These are phyloP conservation scores for Fraxinus angustifolia DNA, from an alignment of 305 asterid species.

Conservation along the genomic window DNA sequence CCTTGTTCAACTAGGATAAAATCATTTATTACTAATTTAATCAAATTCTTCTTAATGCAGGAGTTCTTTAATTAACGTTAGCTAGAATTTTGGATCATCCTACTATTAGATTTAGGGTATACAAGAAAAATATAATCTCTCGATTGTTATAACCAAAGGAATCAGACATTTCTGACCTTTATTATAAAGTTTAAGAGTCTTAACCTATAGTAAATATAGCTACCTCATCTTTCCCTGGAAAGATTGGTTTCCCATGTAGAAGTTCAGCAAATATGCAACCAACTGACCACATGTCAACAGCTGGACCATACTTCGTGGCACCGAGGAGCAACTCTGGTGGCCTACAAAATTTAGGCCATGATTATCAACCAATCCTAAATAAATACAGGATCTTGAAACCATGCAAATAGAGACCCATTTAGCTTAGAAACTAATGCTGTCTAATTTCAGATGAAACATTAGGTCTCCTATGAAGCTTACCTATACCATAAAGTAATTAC, in stretches of 20 bases:
- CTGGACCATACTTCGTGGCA: conserved; percentile 91
- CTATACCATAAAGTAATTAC: conserved; percentile 96
- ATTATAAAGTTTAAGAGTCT: conserved; percentile 7
- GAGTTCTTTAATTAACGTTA: background rate
- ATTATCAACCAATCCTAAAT: conserved; percentile 5
- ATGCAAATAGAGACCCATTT: background rate
- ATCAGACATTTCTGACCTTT: background rate
- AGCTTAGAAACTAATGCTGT: background rate
- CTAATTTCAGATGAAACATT: background rate
- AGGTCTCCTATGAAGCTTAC: conserved; percentile 36
- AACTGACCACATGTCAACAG: conserved; percentile 98
- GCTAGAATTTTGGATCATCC: background rate
- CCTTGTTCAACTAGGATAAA: background rate
- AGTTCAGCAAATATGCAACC: conserved; percentile 99
- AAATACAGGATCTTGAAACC: background rate
- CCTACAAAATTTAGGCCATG: conserved; percentile 36
- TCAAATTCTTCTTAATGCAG: background rate
- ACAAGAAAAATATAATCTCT: background rate
- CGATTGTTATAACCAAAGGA: background rate
- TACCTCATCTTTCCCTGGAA: conserved; percentile 98
- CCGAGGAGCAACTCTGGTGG: conserved; percentile 97
- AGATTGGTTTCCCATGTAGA: conserved; percentile 83
- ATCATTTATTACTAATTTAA: background rate
- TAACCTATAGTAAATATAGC: conserved; percentile 31
- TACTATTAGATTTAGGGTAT: background rate